Percentiles rank a stretch among this genome's conserved stretches.
Conservation (phyloP, 495 filamentous ascomycete species). For the Rostrohypoxylon terebratum region DNA sequence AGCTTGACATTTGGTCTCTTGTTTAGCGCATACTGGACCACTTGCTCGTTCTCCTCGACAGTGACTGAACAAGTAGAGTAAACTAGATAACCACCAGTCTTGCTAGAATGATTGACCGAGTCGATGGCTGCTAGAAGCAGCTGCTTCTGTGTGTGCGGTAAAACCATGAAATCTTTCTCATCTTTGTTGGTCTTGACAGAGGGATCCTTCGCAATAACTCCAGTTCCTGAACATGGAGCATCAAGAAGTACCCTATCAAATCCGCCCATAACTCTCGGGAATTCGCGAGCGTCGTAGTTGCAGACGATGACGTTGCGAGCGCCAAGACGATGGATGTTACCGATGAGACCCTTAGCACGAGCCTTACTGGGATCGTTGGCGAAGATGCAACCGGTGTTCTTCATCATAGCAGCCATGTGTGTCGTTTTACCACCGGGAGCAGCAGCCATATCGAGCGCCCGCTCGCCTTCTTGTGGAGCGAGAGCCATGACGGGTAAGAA, state of each 20-base stretch:
- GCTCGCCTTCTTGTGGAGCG: constrained; percentile 91
- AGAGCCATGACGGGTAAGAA: constrained; percentile 99
- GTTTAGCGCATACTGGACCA: constrained; percentile 90
- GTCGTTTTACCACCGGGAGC: constrained; percentile 98
- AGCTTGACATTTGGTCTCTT: constrained; percentile 93
- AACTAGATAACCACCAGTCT: constrained; percentile 92
- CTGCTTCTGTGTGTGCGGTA: constrained; percentile 95
- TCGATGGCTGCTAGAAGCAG: constrained; percentile 93
- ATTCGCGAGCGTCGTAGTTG: constrained; percentile 91
- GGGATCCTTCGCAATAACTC: constrained; percentile 94
- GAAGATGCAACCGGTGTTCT: constrained; percentile 95
- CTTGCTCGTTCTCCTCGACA: constrained; percentile 92
- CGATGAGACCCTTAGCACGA: constrained; percentile 95
- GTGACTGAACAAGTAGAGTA: constrained; percentile 91
- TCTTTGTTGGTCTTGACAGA: constrained; percentile 98
- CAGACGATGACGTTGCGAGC: constrained; percentile 94
- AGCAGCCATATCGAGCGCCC: constrained; percentile 89
- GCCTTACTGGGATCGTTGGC: constrained; percentile 95
- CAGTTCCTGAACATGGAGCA: constrained; percentile 62
- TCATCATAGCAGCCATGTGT: constrained; percentile 96
- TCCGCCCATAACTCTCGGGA: constrained; percentile 92
- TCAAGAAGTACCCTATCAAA: constrained; percentile 71
- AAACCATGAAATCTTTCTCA: constrained; percentile 87
- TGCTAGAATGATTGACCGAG: constrained; percentile 84
- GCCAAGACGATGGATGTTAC: constrained; percentile 96